Base-by-base conservation (phyloP, 2,329 filamentous ascomycete genomes). In the Colletotrichum destructivum region DNA sequence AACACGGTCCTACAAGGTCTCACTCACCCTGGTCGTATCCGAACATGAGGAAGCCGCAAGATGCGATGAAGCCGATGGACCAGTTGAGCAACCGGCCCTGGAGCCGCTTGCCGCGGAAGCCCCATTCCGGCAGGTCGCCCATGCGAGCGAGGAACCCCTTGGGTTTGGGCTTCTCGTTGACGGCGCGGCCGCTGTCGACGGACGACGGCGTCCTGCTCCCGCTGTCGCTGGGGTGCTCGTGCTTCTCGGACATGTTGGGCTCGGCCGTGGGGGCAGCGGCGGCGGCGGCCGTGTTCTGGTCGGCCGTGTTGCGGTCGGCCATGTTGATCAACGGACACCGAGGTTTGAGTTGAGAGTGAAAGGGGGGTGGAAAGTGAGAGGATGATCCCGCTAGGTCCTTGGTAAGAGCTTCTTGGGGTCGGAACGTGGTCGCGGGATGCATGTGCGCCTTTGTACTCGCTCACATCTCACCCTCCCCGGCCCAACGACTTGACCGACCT, bases 31-130 rank as follows among this genome's bases (percentile, higher is more conserved):
- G 77, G 26, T 79, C 78, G 49, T 79, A 78, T 16, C 77, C 76
- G 49, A 79, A 77, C 76, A 77, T 78, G 59, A 78, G 74, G 64
- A 79, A 79, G 1, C 77, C 78, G 18, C 77, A 79, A 1, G 74
- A 77, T 1, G 77, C 78, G 59, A 79, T 78, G 67, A 77, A 71
- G 2, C 78, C 78, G 23, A 79, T 79, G 63, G 61, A 61, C 73
- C 75, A 78, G 73, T 79, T 78, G 12, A 78, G 72, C 1, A 66
- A 44, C 16, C 54, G 59, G 38, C 77, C 78, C 18, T 74, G 54
- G 6, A 79, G 76, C 18, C 65, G 74, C 49, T 75, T 55, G 9
- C 78, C 78, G 21, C 71, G 31, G 42, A 76, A 42, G 47, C 74
- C 72, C 75, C 74, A 78, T 59, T 79, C 75, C 0, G 78, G 77